phyloP scores from a whole-genome alignment of 2,329 filamentous ascomycete genomes.

The Verticillium alfalfae region DNA sequence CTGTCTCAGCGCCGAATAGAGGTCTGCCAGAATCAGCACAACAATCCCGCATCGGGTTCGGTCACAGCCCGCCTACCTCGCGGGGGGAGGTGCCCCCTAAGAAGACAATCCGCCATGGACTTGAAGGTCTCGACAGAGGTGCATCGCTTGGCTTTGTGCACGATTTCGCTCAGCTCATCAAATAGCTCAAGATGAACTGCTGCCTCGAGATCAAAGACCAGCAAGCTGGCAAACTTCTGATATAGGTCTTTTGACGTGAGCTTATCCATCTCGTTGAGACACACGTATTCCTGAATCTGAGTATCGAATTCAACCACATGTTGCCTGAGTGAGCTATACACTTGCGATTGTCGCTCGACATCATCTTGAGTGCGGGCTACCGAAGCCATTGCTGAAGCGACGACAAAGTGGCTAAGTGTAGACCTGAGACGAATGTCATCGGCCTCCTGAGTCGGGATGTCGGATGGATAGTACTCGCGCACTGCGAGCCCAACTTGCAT shows the following conservation, averaged over 20 bases:
- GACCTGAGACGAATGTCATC: slow-evolving; percentile 52
- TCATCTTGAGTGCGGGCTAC: slow-evolving; percentile 47
- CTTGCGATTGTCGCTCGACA: slow-evolving; percentile 45
- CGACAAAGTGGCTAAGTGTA: slow-evolving; percentile 68
- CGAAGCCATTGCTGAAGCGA: slow-evolving; percentile 43
- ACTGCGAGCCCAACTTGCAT: slow-evolving; percentile 47
- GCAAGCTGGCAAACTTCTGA: slow-evolving; percentile 58
- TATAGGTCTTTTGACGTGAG: slow-evolving; percentile 45
- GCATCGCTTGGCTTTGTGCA: slow-evolving; percentile 44
- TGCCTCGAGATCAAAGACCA: slow-evolving; percentile 77
- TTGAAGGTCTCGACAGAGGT: slow-evolving; percentile 45
- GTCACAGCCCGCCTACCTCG: slow-evolving; percentile 31
- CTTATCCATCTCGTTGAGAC: slow-evolving; percentile 32
- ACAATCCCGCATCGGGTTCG: neutral
- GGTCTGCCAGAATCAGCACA: slow-evolving; percentile 25
- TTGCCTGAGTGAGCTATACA: slow-evolving; percentile 56
- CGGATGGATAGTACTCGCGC: slow-evolving; percentile 42
- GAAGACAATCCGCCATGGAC: slow-evolving; percentile 60
- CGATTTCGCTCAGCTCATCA: slow-evolving; percentile 57
- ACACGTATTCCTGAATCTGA: slow-evolving; percentile 26
- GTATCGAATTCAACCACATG: slow-evolving; percentile 56
- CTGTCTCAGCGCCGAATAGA: slow-evolving; percentile 52
- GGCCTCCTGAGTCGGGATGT: slow-evolving; percentile 30
- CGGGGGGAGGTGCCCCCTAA: slow-evolving; percentile 47
- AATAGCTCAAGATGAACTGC: slow-evolving; percentile 61